Evolutionary conservation across 768 basidiomycete genomes (phyloP).

Genomic region (Thelephora ganbajun): DNA sequence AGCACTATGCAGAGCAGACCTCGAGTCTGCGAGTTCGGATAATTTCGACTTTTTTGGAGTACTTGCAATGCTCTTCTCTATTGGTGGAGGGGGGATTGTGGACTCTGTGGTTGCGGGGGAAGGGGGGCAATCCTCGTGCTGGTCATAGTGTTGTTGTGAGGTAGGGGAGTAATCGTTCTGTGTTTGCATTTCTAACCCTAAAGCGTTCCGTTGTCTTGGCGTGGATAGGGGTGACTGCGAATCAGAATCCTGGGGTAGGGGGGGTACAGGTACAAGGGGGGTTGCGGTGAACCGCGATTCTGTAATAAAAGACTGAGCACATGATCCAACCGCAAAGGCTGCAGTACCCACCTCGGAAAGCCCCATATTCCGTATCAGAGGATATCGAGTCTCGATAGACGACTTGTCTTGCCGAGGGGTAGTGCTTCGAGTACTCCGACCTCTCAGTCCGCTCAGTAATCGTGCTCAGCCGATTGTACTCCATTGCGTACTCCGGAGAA

Average conservation of each 20-base stretch:
- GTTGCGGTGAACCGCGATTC: conserved; percentile 17
- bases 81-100: neutral
- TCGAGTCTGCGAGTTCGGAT: conserved; percentile 51
- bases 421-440: conserved; percentile 23
- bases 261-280: conserved; percentile 28
- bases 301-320: neutral
- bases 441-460: conserved; percentile 58
- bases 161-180: conserved; percentile 41
- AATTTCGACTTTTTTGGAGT: conserved; percentile 43
- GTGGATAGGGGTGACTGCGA: conserved; percentile 22
- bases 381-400: conserved; percentile 26
- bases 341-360: conserved; percentile 17
- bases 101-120: conserved; percentile 3
- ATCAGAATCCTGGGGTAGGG: conserved; percentile 15
- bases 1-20: conserved; percentile 31
- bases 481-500: conserved; percentile 3
- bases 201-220: conserved; percentile 18
- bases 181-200: conserved; percentile 26
- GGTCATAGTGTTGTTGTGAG: conserved; percentile 37
- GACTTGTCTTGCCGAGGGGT: conserved; percentile 1
- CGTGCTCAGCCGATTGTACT: conserved; percentile 34
- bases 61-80: neutral
- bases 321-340: neutral
- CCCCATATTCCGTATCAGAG: conserved; percentile 42
- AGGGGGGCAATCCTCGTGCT: conserved; percentile 8